These are phyloP conservation scores for Pholiota conissans DNA, from an alignment of 768 basidiomycete species.

Conservation along the genomic window DNA sequence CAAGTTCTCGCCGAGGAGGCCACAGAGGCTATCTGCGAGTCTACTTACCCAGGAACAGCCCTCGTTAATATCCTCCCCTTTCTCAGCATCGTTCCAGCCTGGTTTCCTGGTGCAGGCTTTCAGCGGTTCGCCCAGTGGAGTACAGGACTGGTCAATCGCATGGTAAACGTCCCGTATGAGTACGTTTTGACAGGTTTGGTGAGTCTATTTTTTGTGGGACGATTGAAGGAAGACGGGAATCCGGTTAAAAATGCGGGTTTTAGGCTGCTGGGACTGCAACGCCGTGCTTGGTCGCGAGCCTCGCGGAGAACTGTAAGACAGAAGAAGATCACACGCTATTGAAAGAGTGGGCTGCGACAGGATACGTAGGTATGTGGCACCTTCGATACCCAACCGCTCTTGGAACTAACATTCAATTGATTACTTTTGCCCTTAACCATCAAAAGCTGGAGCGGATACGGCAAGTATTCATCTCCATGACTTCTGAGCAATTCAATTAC, in stretches of 20 bases:
- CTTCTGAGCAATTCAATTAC: not conserved
- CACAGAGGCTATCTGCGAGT: slow-evolving; percentile 13
- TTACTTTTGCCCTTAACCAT: not conserved
- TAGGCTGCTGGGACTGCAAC: not conserved
- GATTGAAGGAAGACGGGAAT: too few species aligned
- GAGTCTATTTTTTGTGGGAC: not conserved
- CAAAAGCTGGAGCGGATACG: not conserved
- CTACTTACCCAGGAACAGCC: slow-evolving; percentile 8
- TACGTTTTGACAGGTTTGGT: slow-evolving; percentile 1
- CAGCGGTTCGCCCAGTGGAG: slow-evolving; percentile 14
- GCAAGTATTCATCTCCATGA: not conserved
- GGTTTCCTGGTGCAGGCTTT: slow-evolving; percentile 17
- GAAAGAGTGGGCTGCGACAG: not conserved
- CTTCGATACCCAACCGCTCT: too few species aligned
- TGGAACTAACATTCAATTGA: too few species aligned
- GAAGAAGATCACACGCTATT: not conserved
- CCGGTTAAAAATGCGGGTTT: not conserved
- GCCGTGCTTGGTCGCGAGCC: not conserved
- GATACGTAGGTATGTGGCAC: not conserved
- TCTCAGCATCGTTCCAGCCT: slow-evolving; percentile 15
- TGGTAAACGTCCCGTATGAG: slow-evolving; percentile 11
- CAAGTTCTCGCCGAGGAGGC: slow-evolving; percentile 28
- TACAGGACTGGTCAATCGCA: slow-evolving; percentile 10
- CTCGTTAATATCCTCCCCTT: slow-evolving; percentile 15
- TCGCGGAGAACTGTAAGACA: not conserved